Conservation (phyloP, 2,329 filamentous ascomycete species). For the Sporothrix euskadiensis region DNA sequence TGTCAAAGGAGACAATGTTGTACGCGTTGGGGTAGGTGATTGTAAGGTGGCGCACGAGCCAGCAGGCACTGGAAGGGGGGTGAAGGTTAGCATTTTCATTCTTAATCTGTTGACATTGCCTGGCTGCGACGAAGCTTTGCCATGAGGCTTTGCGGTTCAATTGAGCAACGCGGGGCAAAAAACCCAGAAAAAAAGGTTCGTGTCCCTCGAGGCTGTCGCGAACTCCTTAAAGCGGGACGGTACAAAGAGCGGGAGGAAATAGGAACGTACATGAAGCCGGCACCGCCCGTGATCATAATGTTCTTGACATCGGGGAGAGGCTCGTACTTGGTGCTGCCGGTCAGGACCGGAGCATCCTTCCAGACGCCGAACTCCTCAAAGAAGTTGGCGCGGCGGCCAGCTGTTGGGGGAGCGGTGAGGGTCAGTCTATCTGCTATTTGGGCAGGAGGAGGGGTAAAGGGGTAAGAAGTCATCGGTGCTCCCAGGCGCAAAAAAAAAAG, state of each 20-base stretch:
- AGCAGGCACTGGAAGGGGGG: slow-evolving; percentile 63
- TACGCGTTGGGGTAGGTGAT: slow-evolving; percentile 72
- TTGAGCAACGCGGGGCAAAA: not conserved
- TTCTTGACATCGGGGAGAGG: slow-evolving; percentile 70
- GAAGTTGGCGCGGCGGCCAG: slow-evolving; percentile 43
- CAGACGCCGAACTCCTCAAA: slow-evolving; percentile 65
- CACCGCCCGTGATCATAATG: slow-evolving; percentile 81
- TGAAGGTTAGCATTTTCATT: not conserved
- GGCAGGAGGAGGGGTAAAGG: not conserved
- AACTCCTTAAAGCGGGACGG: not conserved
- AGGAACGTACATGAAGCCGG: slow-evolving; percentile 74
- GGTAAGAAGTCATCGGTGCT: slow-evolving; percentile 2
- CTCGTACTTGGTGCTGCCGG: slow-evolving; percentile 68
- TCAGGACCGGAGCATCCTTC: slow-evolving; percentile 70
- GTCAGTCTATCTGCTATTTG: slow-evolving; percentile 8
- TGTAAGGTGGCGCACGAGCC: slow-evolving; percentile 77
- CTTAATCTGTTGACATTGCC: not conserved
- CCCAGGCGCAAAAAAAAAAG: not conserved
- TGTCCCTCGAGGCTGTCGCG: not conserved
- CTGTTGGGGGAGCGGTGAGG: slow-evolving; percentile 29
- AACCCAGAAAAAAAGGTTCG: not conserved
- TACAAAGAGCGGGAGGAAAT: slow-evolving; percentile 36
- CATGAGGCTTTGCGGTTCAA: not conserved
- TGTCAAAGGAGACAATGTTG: slow-evolving; percentile 80
- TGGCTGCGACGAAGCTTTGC: not conserved